Evolutionary conservation across 2,329 filamentous ascomycete genomes (phyloP), one percentile per base, ranked within the genome.

Genomic region (Botryosphaeria dothidea): DNA sequence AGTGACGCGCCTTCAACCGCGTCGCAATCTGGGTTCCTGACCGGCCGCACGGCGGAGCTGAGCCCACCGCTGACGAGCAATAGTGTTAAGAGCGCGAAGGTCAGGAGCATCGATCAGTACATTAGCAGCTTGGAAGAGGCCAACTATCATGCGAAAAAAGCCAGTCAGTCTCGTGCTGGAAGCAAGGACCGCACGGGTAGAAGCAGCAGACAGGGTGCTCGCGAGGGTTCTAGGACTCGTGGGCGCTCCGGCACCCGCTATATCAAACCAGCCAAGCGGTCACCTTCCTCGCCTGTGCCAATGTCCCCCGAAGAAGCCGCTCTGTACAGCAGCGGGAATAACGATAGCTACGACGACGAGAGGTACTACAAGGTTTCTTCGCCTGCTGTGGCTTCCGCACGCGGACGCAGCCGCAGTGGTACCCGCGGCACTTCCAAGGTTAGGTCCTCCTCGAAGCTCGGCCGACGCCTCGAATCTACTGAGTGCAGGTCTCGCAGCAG

Each of bases 241-340:
- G 91, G 91, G 21, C 86, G 91, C 67, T 84, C 84, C 25, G 81
- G 85, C 13, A 83, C 86, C 49, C 86, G 89, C 23, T 90, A 88
- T 68, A 92, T 90, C 67, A 90, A 88, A 72, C 87, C 90, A 19
- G 86, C 88, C 13, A 96, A 97, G 78, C 85, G 91, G 23, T 97
- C 94, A 1, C 94, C 94, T 0, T 96, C 92, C 1, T 97, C 94
- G 0, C 94, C 94, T 0, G 85, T 97, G 1, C 92, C 93, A 3
- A 97, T 97, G 93, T 96, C 93, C 3, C 93, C 93, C 0, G 92
- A 97, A 71, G 93, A 97, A 71, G 78, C 81, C 19, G 79, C 78
- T 3, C 72, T 81, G 13, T 74, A 74, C 75, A 73, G 74, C 49
- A 69, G 67, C 15, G 73, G 75, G 4, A 81, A 78, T 66, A 75